Base-by-base conservation (phyloP, 2,329 filamentous ascomycete genomes). In the Dactylellina sp. region DNA sequence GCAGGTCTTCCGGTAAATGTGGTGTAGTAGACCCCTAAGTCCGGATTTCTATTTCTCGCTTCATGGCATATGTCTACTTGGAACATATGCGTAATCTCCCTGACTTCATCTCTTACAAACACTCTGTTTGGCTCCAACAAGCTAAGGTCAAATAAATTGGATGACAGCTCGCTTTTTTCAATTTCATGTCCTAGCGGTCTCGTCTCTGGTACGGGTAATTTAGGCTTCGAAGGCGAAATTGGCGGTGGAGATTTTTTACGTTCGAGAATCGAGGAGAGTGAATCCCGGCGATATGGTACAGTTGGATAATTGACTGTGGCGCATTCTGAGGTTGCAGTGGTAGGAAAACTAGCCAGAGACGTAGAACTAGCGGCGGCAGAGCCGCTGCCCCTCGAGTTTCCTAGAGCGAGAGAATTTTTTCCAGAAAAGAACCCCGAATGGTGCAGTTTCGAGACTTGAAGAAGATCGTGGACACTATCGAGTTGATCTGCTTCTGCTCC, bases 11-110 rank as follows among this genome's bases (percentile, higher is more conserved):
- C 64, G 2, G 64, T 61, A 16, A 61, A 70, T 20, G 56, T 70
- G 2, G 64, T 70, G 35, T 70, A 62, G 35, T 61, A 70, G 22
- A 70, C 56, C 0, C 64, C 64, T 5, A 40, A 56, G 24, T 70
- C 64, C 2, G 46, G 28, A 35, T 49, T 47, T 2, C 49, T 32
- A 1, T 28, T 37, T 35, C 49, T 61, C 2, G 56, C 40, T 18
- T 56, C 56, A 16, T 7, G 28, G 16, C 56, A 70, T 24, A 14
- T 12, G 2, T 62, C 37, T 47, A 70, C 37, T 24, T 70, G 39
- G 22, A 70, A 70, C 1, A 60, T 57, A 35, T 70, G 64, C 1
- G 64, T 70, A 9, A 70, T 62, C 3, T 46, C 56, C 25, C 64
- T 47, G 2, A 39, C 25, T 24, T 70, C 56, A 18, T 70, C 64